Base-by-base conservation (phyloP, 768 basidiomycete genomes). In the Gautieria morchelliformis region DNA sequence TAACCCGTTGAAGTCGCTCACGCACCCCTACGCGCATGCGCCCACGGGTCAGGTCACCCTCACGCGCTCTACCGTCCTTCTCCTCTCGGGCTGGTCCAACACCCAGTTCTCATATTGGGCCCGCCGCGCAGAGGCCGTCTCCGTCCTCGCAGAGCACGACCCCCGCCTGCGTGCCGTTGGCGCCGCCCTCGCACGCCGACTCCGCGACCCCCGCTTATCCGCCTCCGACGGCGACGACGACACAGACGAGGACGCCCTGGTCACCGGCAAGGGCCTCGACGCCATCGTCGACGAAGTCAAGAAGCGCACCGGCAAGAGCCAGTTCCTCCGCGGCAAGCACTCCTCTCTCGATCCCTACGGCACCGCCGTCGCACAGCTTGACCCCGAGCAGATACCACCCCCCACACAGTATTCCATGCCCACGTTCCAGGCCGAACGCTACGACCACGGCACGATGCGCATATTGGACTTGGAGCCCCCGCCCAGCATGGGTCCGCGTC, bases 91-190 rank as follows among this genome's bases (percentile, higher is more conserved):
- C 58, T 79, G 76, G 76, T 79, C 77, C 19, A 78, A 79, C 51
- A 78, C 76, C 9, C 78, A 79, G 57, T 78, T 78, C 51, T 78
- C 76, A 47, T 79, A 79, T 59, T 78, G 76, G 78, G 75, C 76
- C n/a, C 75, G 76, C 52, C 75, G 76, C 32, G 67, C 72, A 5
- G 78, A 79, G 63, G 77, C 75, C 30, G 72, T 78, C 46, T 77
- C 76, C 50, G 77, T 79, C 40, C 70, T 78, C 32, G 68, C 71
- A 15, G 60, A 67, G 40, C 70, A 74, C 45, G 76, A 78, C 60
- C 65, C 66, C 40, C 72, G 72, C 42, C 67, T 78, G 42, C 70
- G 64, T 22, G 66, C 72, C 24, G 73, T 79, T 41, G 72, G 72
- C 24, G 53, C 68, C 24, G 75, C 74, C 14, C 63, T 79, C 20